Conservation (phyloP, 1,284 basidiomycete genomes). For the Hypsizygus ulmarius region DNA sequence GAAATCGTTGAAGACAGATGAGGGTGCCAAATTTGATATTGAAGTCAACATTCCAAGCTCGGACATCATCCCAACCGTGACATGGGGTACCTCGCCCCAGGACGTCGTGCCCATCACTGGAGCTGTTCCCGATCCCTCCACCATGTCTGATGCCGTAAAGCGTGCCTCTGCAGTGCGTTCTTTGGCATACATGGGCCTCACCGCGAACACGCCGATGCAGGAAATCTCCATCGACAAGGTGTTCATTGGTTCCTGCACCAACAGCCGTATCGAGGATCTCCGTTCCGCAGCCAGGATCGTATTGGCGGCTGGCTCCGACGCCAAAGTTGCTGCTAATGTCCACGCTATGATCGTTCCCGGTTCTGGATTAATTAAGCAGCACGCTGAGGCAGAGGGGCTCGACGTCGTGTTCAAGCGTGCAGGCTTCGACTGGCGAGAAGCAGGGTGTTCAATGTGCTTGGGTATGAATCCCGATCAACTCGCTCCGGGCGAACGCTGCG, state of each 20-base stretch:
- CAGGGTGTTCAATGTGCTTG: conserved; percentile 97
- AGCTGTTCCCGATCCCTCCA: conserved; percentile 77
- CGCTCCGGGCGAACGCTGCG: conserved; percentile 87
- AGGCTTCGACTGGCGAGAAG: conserved; percentile 97
- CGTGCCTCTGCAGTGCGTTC: conserved; percentile 78
- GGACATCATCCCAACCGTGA: conserved; percentile 92
- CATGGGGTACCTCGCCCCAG: conserved; percentile 96
- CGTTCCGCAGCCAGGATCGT: conserved; percentile 87
- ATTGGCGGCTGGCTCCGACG: conserved; percentile 69
- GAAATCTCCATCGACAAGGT: conserved; percentile 89
- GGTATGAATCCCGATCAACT: conserved; percentile 98
- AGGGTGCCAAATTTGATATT: conserved; percentile 87
- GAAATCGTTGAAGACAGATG: conserved; percentile 83
- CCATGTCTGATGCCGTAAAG: conserved; percentile 64
- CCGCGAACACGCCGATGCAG: conserved; percentile 81
- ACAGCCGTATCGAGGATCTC: conserved; percentile 94
- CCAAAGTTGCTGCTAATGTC: conserved; percentile 78
- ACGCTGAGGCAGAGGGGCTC: conserved; percentile 91
- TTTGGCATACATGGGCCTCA: conserved; percentile 90
- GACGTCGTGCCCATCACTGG: conserved; percentile 90
- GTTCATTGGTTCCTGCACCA: conserved; percentile 97
- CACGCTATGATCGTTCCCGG: conserved; percentile 96
- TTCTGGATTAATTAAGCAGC: conserved; percentile 92
- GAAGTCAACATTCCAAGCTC: conserved; percentile 84
- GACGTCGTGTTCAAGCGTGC: conserved; percentile 91